Evolutionary conservation across 2,329 filamentous ascomycete species (phyloP).

Genomic region (Aureobasidium melanogenum): DNA sequence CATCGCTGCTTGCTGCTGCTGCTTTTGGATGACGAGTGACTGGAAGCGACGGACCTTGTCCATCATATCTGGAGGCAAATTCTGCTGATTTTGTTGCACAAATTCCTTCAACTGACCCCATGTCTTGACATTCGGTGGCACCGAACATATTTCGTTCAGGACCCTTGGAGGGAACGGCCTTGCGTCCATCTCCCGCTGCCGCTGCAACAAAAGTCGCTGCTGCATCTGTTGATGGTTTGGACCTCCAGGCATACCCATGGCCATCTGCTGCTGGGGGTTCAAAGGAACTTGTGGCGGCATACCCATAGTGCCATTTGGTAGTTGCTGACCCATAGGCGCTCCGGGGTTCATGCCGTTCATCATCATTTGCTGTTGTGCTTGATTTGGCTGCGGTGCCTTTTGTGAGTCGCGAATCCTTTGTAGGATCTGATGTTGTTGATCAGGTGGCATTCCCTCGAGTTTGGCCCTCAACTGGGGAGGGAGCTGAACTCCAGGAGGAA

Average conservation of each 20-base stretch:
- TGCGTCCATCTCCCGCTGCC: constrained; percentile 18
- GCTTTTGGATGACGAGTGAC: constrained; percentile 7
- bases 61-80: constrained; percentile 32
- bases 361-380: constrained; percentile 19
- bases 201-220: constrained; percentile 15
- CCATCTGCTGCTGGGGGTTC: constrained; percentile 13
- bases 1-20: not conserved
- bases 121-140: constrained; percentile 44
- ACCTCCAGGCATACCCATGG: constrained; percentile 1
- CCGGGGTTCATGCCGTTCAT: not conserved
- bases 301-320: constrained; percentile 15
- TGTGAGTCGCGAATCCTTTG: constrained; percentile 14
- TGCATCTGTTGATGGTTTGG: constrained; percentile 5
- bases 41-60: constrained; percentile 26
- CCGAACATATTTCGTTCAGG: constrained; percentile 13
- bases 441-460: constrained; percentile 1
- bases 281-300: constrained; percentile 8
- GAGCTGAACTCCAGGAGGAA: constrained; percentile 6
- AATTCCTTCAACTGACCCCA: constrained; percentile 52
- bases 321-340: constrained; percentile 7
- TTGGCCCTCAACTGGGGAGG: constrained; percentile 9
- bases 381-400: constrained; percentile 20
- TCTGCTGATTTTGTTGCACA: constrained; percentile 37
- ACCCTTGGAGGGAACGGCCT: constrained; percentile 17
- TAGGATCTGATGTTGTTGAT: not conserved